Base-by-base conservation (phyloP, 805 yeast species). In the Metschnikowia similis region DNA sequence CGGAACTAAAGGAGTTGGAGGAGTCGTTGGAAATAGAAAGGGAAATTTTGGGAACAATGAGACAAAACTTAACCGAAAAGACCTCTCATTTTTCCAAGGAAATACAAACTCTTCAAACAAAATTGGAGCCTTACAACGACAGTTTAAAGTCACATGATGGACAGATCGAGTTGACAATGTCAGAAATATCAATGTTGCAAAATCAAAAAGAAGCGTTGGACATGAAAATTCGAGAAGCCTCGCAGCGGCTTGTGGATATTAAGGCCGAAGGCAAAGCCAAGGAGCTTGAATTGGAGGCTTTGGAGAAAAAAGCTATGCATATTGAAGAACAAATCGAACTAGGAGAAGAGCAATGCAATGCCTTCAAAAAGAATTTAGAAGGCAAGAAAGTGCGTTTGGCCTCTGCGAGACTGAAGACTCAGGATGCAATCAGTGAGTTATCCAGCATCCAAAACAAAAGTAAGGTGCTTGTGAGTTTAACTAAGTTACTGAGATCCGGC, bases 71-170 rank as follows among this genome's bases (percentile, higher is more conserved):
- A 41, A 82, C 89, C 8, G 84, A 81, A 42, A 88, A 89, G 62
- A 92, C 98, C 0, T 76, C 82, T 9, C 82, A 70, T 2, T 76
- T 85, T 48, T 80, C 91, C 0, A 77, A 75, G 8, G 78, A 87
- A 59, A 85, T 91, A 46, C 86, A 81, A 56, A 58, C 61, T 11
- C 67, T 83, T 36, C 91, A 88, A 62, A 75, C 73, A 7, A 75
- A 84, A 52, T 68, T 89, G 6, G 91, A 87, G 56, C 99, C 98
- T 0, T 89, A 95, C 91, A 82, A 81, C 51, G 84, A 79, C 28
- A 77, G 82, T 54, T 69, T 90, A 30, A 83, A 79, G 51, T 76
- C 78, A 13, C 83, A 84, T 50, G 82, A 82, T 48, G 78, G 86
- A 11, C 82, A 82, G 41, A 77, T 86, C 7, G 79, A 83, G 45